These are phyloP conservation scores for Prinsepia uniflora DNA, from an alignment of 306 rosid genomes.

Conservation along the genomic window DNA sequence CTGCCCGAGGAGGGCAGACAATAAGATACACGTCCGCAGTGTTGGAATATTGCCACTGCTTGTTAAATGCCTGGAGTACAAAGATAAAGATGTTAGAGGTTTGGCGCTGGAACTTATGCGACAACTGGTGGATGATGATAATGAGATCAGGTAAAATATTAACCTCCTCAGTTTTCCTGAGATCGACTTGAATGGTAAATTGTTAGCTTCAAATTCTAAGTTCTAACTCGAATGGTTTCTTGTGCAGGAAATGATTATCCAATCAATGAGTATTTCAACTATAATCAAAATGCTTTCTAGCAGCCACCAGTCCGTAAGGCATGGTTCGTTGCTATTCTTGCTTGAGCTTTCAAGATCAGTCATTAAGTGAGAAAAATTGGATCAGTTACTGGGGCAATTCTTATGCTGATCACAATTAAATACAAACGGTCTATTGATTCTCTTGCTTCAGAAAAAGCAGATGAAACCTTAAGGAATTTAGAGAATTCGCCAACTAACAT, in stretches of 20 bases:
- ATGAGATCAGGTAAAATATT: conserved; percentile 28
- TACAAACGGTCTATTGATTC: conserved; percentile 24
- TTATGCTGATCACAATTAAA: conserved; percentile 34
- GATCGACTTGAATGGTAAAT: not conserved
- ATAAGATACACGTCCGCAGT: conserved; percentile 16
- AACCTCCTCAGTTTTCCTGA: not conserved
- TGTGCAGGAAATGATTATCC: conserved; percentile 37
- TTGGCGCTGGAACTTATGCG: conserved; percentile 30
- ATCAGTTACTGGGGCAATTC: conserved; percentile 35
- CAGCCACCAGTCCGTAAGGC: conserved; percentile 26
- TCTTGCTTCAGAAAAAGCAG: conserved; percentile 41
- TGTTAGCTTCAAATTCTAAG: not conserved
- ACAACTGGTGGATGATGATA: conserved; percentile 32
- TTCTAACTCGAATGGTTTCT: conserved; percentile 9
- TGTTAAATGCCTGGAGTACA: conserved; percentile 26
- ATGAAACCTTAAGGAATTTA: conserved; percentile 37
- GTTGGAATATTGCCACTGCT: conserved; percentile 40
- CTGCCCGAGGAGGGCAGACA: conserved; percentile 27
- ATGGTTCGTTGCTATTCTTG: conserved; percentile 36
- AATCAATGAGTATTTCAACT: conserved; percentile 20
- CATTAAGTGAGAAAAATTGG: conserved; percentile 39
- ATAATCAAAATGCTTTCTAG: conserved; percentile 34
- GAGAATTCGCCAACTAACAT: conserved; percentile 37
- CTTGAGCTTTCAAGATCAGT: conserved; percentile 41
- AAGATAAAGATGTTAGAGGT: conserved; percentile 31